These are phyloP conservation scores for Xerocomellus intermedius DNA, from an alignment of 768 basidiomycete genomes.

Conservation along the genomic window DNA sequence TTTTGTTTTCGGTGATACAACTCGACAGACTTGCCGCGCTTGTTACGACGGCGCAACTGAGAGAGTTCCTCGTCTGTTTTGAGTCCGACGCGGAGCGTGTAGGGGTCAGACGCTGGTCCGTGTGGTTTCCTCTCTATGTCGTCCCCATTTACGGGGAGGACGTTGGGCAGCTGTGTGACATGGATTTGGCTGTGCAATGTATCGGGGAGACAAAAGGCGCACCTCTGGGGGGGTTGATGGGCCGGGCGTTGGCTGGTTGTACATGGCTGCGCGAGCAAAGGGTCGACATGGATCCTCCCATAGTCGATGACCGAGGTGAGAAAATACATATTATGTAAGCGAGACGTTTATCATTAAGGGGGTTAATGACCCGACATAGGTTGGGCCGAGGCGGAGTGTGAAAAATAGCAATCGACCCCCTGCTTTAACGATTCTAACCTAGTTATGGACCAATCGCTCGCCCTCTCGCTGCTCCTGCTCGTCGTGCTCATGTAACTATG, in stretches of 20 bases:
- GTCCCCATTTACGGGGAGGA: background rate
- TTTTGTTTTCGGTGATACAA: slow-evolving; percentile 72
- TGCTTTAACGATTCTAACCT: no score
- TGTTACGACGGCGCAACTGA: slow-evolving; percentile 55
- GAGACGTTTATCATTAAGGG: no score
- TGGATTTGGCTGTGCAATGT: background rate
- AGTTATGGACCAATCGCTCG: slow-evolving; percentile 24
- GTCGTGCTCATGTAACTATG: slow-evolving; percentile 45
- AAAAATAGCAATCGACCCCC: no score
- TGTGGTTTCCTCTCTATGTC: slow-evolving; percentile 43
- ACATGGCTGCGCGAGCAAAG: background rate
- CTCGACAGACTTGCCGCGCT: slow-evolving; percentile 61
- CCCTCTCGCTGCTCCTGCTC: slow-evolving; percentile 45
- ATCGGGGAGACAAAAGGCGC: background rate
- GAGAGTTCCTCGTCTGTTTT: slow-evolving; percentile 62
- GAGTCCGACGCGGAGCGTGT: slow-evolving; percentile 57
- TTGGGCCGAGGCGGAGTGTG: no score
- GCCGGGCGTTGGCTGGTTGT: background rate
- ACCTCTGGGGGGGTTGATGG: slow-evolving; percentile 13
- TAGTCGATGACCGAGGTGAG: background rate
- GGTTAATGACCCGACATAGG: no score
- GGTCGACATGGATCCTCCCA: no score
- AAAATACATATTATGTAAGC: background rate
- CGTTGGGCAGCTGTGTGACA: background rate
- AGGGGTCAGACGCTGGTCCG: slow-evolving; percentile 56